Conservation (phyloP, 805 yeast genomes). For the Metschnikowia chrysomelidarum region DNA sequence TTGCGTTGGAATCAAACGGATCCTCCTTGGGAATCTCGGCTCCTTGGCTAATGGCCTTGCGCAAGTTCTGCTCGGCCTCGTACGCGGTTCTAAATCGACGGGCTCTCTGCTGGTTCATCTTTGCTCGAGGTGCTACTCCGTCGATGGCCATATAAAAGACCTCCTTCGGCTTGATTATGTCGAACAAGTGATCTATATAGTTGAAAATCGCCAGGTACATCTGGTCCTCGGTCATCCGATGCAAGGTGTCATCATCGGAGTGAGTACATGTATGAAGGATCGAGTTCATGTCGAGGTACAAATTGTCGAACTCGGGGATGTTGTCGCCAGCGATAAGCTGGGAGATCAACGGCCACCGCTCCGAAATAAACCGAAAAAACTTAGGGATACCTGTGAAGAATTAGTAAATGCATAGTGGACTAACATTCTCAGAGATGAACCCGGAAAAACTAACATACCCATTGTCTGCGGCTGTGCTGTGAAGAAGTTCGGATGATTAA, state of each 20-base stretch:
- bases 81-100: conserved; percentile 92
- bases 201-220: conserved; percentile 91
- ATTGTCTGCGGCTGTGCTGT: no score
- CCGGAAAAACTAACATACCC: conserved; percentile 1
- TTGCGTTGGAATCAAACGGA: conserved; percentile 88
- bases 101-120: conserved; percentile 96
- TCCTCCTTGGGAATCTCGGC: conserved; percentile 75
- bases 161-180: conserved; percentile 80
- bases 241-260: conserved; percentile 59
- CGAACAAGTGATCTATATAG: conserved; percentile 90
- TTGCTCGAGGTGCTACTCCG: conserved; percentile 98
- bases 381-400: conserved; percentile 80
- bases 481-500: no score
- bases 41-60: conserved; percentile 72
- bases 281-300: conserved; percentile 96
- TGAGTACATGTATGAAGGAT: conserved; percentile 93
- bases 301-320: conserved; percentile 90
- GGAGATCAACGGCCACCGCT: conserved; percentile 96
- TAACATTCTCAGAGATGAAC: neutral
- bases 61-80: conserved; percentile 80
- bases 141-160: conserved; percentile 95
- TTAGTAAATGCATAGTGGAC: conserved; percentile 3
- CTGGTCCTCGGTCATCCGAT: conserved; percentile 79
- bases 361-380: conserved; percentile 93
- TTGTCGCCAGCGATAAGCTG: conserved; percentile 78